Percentiles rank a stretch among this genome's conserved stretches.
These are phyloP conservation scores for Grosmannia penicillata DNA, from an alignment of 2,329 filamentous ascomycete genomes.

Conservation along the genomic window DNA sequence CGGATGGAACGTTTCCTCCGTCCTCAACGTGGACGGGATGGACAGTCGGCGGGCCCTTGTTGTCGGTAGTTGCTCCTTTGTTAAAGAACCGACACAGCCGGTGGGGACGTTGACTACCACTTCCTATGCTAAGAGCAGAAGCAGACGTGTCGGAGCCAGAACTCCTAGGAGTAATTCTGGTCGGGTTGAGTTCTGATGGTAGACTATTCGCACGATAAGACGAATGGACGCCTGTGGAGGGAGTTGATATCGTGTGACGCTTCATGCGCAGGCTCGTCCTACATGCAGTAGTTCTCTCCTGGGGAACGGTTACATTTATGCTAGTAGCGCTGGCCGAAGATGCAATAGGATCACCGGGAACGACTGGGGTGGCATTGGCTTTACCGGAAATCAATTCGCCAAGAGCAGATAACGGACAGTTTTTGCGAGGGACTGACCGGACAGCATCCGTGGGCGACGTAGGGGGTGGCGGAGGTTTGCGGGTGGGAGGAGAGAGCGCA, in stretches of 20 bases:
- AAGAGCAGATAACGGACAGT: no score
- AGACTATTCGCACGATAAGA: constrained; percentile 7
- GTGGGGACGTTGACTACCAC: constrained; percentile 19
- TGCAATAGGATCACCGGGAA: no score
- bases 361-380: no score
- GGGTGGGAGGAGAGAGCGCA: background rate
- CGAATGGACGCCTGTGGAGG: constrained; percentile 10
- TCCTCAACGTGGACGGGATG: constrained; percentile 8
- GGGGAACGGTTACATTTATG: background rate
- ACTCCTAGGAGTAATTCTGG: constrained; percentile 15
- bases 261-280: constrained; percentile 5
- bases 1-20: constrained; percentile 17
- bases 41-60: constrained; percentile 15
- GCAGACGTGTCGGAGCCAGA: constrained; percentile 14
- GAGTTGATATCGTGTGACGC: constrained; percentile 9
- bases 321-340: no score
- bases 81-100: constrained; percentile 26
- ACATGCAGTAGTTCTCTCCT: background rate
- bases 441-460: no score
- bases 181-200: constrained; percentile 12
- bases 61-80: constrained; percentile 16
- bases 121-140: constrained; percentile 20
- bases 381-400: no score
- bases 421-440: no score
- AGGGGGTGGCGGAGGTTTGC: background rate